phyloP scores from a whole-genome alignment of 768 basidiomycete species.

The Strobilomyces confusus region DNA sequence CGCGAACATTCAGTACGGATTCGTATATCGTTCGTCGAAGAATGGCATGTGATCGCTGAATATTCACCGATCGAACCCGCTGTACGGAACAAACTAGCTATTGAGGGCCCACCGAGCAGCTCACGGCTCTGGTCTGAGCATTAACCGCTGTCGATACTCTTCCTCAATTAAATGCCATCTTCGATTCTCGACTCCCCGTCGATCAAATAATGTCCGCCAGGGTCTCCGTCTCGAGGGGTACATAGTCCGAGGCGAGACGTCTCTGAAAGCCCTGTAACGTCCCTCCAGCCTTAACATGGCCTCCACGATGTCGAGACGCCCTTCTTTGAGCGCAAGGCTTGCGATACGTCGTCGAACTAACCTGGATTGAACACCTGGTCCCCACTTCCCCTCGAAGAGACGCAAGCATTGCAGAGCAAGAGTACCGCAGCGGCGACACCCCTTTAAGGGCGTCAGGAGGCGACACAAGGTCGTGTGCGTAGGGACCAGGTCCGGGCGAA shows the following conservation, averaged over 20 bases:
- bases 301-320: conserved; percentile 47
- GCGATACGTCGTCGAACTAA: conserved; percentile 58
- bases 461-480: conserved; percentile 57
- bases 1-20: conserved; percentile 11
- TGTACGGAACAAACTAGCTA: neutral
- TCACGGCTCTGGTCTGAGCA: neutral
- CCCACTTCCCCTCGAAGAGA: conserved; percentile 54
- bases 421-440: conserved; percentile 50
- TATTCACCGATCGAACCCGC: neutral
- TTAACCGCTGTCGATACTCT: conserved; percentile 17
- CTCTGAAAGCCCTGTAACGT: conserved; percentile 6
- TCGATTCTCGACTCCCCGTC: conserved; percentile 29
- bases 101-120: neutral
- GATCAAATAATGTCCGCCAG: conserved; percentile 21
- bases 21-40: neutral
- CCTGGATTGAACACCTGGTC: conserved; percentile 49
- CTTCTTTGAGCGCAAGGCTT: conserved; percentile 60
- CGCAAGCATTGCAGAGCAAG: conserved; percentile 44
- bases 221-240: conserved; percentile 15
- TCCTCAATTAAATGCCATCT: conserved; percentile 27
- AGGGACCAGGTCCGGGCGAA: conserved; percentile 51
- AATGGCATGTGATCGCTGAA: neutral
- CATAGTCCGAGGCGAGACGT: conserved; percentile 7
- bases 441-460: conserved; percentile 49
- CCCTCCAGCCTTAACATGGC: conserved; percentile 22